phyloP scores from a whole-genome alignment of 2,329 filamentous ascomycete genomes.

The Paecilomyces variotii region DNA sequence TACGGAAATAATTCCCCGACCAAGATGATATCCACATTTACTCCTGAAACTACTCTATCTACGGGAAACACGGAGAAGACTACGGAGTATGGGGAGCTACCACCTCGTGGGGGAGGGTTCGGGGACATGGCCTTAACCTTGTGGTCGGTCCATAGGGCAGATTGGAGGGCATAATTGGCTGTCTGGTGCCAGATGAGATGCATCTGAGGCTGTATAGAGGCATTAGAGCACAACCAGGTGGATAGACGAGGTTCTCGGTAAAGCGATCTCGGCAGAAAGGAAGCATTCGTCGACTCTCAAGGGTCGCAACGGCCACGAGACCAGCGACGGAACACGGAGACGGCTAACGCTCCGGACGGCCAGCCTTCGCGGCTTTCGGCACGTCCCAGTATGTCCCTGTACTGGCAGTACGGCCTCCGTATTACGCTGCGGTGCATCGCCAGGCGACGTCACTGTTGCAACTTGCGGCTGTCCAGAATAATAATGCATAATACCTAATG shows the following conservation, averaged over 20 bases:
- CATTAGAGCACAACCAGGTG: not conserved
- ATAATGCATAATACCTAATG: too few relatives aligned
- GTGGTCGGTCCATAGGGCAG: not conserved
- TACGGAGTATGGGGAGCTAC: not conserved
- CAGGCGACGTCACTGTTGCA: not conserved
- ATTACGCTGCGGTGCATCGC: not conserved
- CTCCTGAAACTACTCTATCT: not conserved
- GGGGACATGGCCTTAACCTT: not conserved
- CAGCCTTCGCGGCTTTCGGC: not conserved
- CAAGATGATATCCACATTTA: not conserved
- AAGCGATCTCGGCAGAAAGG: constrained; percentile 1
- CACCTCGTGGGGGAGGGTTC: not conserved
- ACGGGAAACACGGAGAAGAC: not conserved
- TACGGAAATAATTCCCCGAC: not conserved
- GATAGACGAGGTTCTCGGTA: constrained; percentile 2
- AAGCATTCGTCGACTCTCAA: not conserved
- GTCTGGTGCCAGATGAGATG: not conserved
- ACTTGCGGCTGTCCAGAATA: not conserved
- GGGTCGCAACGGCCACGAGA: not conserved
- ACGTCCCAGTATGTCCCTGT: not conserved
- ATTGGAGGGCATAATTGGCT: not conserved
- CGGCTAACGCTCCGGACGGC: not conserved
- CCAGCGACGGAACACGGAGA: not conserved
- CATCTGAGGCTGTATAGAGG: not conserved
- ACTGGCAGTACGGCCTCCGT: not conserved